A percentile compares a stretch with the other conserved stretches of the same genome.
Evolutionary conservation across 768 basidiomycete genomes (phyloP).

Genomic region (Lentinula edodes): DNA sequence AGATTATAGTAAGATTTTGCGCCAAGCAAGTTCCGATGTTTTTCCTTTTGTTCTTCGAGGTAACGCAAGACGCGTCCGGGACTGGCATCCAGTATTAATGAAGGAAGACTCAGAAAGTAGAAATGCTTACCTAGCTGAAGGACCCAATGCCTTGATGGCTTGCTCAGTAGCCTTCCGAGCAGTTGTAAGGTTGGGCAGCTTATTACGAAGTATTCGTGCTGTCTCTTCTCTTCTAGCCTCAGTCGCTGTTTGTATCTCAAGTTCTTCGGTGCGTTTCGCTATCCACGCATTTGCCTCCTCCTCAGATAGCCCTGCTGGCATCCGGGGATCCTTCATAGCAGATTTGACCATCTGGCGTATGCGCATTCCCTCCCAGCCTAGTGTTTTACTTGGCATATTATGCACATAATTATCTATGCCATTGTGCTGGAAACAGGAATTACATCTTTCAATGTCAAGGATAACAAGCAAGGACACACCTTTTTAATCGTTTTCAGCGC

Average conservation of each 20-base stretch:
- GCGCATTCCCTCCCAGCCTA: slow-evolving; percentile 43
- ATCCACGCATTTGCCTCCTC: neutral
- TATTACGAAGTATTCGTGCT: neutral
- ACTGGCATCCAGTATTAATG: neutral
- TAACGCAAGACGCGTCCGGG: slow-evolving; percentile 7
- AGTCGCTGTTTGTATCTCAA: neutral
- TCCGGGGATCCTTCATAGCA: slow-evolving; percentile 8
- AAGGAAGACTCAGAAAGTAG: neutral
- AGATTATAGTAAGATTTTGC: neutral
- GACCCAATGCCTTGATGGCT: neutral
- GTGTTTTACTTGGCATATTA: slow-evolving; percentile 31
- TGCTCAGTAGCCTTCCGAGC: neutral
- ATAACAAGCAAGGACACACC: slow-evolving; percentile 32
- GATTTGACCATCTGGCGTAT: slow-evolving; percentile 35
- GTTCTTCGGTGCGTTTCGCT: neutral
- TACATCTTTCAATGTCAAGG: neutral
- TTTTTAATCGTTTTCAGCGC: slow-evolving; percentile 82
- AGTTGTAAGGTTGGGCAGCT: neutral
- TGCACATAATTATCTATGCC: slow-evolving; percentile 67
- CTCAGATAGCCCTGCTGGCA: neutral
- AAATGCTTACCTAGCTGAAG: slow-evolving; percentile 2
- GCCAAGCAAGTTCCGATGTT: neutral
- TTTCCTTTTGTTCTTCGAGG: neutral
- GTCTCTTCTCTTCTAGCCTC: neutral
- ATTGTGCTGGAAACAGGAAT: slow-evolving; percentile 41